A percentile compares a stretch with the other conserved stretches of the same genome.
These are phyloP conservation scores for Mychonastes homosphaera DNA, from an alignment of 139 green algal genomes.

Conservation along the genomic window DNA sequence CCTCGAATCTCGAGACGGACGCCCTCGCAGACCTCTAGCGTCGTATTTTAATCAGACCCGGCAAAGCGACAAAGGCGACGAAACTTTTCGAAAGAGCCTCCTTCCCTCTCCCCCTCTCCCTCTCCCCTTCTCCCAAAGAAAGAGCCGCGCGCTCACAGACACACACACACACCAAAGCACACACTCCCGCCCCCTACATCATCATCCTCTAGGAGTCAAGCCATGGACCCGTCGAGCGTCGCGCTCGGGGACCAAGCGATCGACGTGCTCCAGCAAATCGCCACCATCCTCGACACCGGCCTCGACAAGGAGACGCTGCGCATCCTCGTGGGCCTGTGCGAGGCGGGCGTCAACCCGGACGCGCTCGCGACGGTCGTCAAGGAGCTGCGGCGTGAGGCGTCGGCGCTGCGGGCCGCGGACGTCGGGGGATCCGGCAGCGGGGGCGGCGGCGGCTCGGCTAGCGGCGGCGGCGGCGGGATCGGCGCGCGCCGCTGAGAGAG, in stretches of 20 bases:
- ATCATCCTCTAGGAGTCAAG: too few species aligned
- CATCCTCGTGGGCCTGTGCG: slow-evolving; percentile 57
- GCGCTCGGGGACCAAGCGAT: slow-evolving; percentile 24
- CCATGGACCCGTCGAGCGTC: slow-evolving; percentile 4
- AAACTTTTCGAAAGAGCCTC: background rate
- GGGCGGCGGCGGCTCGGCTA: too few species aligned
- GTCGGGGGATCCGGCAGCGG: too few species aligned
- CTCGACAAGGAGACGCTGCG: slow-evolving; percentile 57
- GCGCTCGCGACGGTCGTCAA: slow-evolving; percentile 59
- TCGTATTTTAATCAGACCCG: too few species aligned
- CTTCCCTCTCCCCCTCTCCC: background rate
- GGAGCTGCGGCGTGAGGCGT: slow-evolving; percentile 49
- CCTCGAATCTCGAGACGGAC: too few species aligned
- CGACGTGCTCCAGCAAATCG: slow-evolving; percentile 36
- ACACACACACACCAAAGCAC: too few species aligned
- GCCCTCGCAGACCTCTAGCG: too few species aligned
- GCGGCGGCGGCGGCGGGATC: too few species aligned
- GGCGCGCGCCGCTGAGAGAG: too few species aligned
- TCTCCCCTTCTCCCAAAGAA: background rate
- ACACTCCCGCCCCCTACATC: too few species aligned
- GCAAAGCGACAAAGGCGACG: background rate
- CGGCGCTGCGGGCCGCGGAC: slow-evolving; percentile 15
- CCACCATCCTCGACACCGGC: slow-evolving; percentile 47
- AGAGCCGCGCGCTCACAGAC: too few species aligned
- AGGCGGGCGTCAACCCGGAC: slow-evolving; percentile 72